Conservation (phyloP, 1,284 basidiomycete genomes). For the Afroboletus lepidellus region DNA sequence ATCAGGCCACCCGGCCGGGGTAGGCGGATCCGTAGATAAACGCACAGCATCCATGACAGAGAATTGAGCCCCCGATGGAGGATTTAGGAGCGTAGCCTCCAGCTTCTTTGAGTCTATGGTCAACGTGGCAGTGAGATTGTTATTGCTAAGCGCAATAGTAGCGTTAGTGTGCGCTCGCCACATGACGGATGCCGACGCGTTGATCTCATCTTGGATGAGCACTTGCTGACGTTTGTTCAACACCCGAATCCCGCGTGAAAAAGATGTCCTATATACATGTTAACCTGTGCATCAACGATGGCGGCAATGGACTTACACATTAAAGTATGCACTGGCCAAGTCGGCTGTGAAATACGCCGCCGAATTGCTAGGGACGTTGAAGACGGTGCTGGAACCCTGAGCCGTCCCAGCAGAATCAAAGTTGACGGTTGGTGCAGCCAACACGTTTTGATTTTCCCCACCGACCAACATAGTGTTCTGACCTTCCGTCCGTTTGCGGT, state of each 20-base stretch:
- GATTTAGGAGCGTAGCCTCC: constrained; percentile 51
- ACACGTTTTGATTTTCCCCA: constrained; percentile 79
- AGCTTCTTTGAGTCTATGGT: constrained; percentile 46
- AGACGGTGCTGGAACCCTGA: constrained; percentile 82
- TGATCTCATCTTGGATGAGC: constrained; percentile 88
- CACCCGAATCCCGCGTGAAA: constrained; percentile 85
- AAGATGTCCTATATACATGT: constrained; percentile 45
- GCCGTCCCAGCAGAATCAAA: constrained; percentile 59
- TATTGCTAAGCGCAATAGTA: constrained; percentile 48
- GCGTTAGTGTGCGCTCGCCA: constrained; percentile 98
- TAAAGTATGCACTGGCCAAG: constrained; percentile 78
- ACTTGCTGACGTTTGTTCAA: constrained; percentile 89
- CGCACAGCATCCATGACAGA: constrained; percentile 48
- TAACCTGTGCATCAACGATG: constrained; percentile 10
- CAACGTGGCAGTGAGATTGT: constrained; percentile 58
- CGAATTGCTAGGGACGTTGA: constrained; percentile 59
- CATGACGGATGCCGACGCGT: constrained; percentile 55
- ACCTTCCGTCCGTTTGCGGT: constrained; percentile 94
- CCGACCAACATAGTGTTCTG: constrained; percentile 93
- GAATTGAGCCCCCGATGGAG: constrained; percentile 61
- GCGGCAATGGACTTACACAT: constrained; percentile 52
- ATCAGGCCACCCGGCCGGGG: constrained; percentile 56
- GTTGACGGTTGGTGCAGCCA: constrained; percentile 59
- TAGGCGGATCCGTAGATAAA: constrained; percentile 59
- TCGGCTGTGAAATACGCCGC: constrained; percentile 85